Conservation (phyloP, 1,139 yeast genomes). For the Petasospora rhodanensis region DNA sequence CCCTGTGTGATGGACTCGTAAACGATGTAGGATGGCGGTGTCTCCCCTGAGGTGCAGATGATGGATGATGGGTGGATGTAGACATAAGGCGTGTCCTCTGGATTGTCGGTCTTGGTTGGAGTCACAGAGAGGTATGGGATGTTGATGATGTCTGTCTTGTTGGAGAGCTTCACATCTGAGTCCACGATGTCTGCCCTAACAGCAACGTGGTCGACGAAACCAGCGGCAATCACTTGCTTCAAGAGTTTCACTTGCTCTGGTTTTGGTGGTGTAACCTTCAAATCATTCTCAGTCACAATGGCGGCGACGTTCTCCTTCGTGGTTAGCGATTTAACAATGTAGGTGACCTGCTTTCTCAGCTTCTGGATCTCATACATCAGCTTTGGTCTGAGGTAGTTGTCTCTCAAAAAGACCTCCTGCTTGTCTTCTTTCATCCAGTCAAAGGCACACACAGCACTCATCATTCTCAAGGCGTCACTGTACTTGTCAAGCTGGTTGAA, state of each 20-base stretch:
- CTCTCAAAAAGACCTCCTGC: slow-evolving; percentile 42
- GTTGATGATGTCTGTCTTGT: slow-evolving; percentile 53
- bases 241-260: slow-evolving; percentile 68
- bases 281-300: slow-evolving; percentile 40
- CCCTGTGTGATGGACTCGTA: slow-evolving; percentile 58
- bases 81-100: slow-evolving; percentile 46
- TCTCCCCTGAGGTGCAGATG: slow-evolving; percentile 48
- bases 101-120: slow-evolving; percentile 40
- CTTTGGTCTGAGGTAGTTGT: slow-evolving; percentile 61
- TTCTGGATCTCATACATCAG: slow-evolving; percentile 82
- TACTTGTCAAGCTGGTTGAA: slow-evolving; percentile 65
- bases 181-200: slow-evolving; percentile 74
- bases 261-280: slow-evolving; percentile 65
- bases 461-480: slow-evolving; percentile 70
- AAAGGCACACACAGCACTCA: slow-evolving; percentile 85
- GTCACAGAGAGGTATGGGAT: slow-evolving; percentile 74
- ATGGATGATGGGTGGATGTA: slow-evolving; percentile 80
- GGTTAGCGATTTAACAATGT: slow-evolving; percentile 65
- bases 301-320: slow-evolving; percentile 56
- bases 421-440: slow-evolving; percentile 63
- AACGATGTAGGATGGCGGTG: slow-evolving; percentile 74
- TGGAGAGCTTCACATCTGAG: slow-evolving; percentile 55
- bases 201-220: slow-evolving; percentile 88
- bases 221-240: slow-evolving; percentile 90
- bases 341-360: slow-evolving; percentile 71